These are phyloP conservation scores for Hypoxylon sp. DNA, from an alignment of 2,329 filamentous ascomycete species.

Conservation along the genomic window DNA sequence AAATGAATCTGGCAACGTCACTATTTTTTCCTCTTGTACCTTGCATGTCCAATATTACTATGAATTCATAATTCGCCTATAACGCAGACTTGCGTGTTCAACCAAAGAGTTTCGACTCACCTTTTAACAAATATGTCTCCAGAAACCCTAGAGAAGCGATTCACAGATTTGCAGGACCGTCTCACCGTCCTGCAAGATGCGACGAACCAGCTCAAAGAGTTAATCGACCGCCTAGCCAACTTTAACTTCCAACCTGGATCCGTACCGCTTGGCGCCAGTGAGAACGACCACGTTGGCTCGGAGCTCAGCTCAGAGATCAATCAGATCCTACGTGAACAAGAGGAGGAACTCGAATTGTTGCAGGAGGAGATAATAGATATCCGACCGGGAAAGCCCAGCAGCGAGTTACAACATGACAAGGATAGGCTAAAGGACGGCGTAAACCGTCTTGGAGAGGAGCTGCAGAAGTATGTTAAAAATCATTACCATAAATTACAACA, in stretches of 20 bases:
- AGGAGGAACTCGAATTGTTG: conserved; percentile 87
- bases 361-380: conserved; percentile 83
- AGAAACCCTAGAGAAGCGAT: conserved; percentile 73
- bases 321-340: conserved; percentile 80
- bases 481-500: conserved; percentile 33
- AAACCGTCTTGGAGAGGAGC: conserved; percentile 76
- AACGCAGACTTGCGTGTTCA: conserved; percentile 7
- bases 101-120: conserved; percentile 22
- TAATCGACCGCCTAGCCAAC: conserved; percentile 72
- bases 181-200: conserved; percentile 73
- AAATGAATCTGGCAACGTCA: conserved; percentile 15
- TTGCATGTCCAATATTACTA: background rate
- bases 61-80: background rate
- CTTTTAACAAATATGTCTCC: conserved; percentile 63
- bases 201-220: conserved; percentile 69
- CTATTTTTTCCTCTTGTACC: background rate
- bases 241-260: conserved; percentile 73
- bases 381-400: conserved; percentile 65
- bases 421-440: conserved; percentile 76
- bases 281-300: conserved; percentile 70
- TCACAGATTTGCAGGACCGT: conserved; percentile 73
- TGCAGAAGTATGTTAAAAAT: conserved; percentile 71
- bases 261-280: conserved; percentile 64
- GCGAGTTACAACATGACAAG: conserved; percentile 73
- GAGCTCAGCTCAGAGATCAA: conserved; percentile 88